phyloP scores from a whole-genome alignment of 192 early-diverging fungal genomes.

The Umbelopsis isabellina region DNA sequence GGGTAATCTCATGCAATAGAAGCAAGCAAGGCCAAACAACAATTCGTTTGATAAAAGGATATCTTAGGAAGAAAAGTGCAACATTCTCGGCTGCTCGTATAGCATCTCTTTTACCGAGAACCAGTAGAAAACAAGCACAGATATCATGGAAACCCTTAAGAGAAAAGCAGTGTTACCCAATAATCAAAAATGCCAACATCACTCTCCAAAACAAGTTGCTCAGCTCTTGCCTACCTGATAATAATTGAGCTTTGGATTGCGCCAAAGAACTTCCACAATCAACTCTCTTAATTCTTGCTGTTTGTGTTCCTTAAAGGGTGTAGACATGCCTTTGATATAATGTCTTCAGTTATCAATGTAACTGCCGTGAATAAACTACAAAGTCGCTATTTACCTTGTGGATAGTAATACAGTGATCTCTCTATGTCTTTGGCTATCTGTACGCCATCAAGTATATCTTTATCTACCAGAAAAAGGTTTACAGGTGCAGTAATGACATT shows the following conservation, averaged over 20 bases:
- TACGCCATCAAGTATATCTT: constrained; percentile 37
- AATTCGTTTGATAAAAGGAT: constrained; percentile 29
- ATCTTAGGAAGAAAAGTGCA: constrained; percentile 54
- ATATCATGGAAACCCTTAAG: constrained; percentile 47
- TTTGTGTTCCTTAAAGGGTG: constrained; percentile 42
- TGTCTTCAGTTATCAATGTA: not conserved
- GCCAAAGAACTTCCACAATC: constrained; percentile 53
- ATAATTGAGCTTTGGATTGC: constrained; percentile 66
- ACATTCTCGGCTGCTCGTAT: constrained; percentile 55
- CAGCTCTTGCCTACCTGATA: constrained; percentile 51
- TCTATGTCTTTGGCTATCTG: constrained; percentile 46
- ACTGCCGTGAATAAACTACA: not conserved
- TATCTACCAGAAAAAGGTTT: constrained; percentile 19
- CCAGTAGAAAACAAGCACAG: constrained; percentile 53
- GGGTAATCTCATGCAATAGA: constrained; percentile 6
- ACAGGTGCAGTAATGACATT: not conserved
- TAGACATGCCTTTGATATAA: constrained; percentile 30
- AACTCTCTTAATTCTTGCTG: constrained; percentile 53
- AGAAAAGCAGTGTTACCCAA: not conserved
- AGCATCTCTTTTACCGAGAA: constrained; percentile 58
- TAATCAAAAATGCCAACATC: not conserved
- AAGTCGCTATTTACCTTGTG: constrained; percentile 34
- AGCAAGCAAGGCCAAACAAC: not conserved
- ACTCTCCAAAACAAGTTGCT: not conserved
- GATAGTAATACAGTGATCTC: constrained; percentile 44